Conservation (phyloP, 768 basidiomycete genomes). For the Collybiopsis confluens region DNA sequence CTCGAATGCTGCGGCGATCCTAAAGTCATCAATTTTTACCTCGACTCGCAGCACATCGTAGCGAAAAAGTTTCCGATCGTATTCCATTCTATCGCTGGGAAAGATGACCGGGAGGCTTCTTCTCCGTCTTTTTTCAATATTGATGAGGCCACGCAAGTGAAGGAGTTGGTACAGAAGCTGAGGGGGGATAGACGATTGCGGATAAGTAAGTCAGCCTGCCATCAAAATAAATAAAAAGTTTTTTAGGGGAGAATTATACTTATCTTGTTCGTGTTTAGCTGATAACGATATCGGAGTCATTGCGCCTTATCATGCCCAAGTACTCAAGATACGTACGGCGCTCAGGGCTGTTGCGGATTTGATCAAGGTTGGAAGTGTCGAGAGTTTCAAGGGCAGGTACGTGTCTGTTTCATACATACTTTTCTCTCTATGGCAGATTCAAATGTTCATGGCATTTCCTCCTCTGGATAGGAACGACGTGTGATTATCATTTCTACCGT, state of each 20-base stretch:
- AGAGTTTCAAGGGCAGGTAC: constrained; percentile 67
- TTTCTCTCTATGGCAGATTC: no score
- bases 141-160: constrained; percentile 47
- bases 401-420: background rate
- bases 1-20: constrained; percentile 43
- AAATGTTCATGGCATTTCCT: background rate
- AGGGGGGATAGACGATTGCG: constrained; percentile 30
- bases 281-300: constrained; percentile 28
- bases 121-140: constrained; percentile 67
- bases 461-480: constrained; percentile 49
- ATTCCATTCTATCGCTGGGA: constrained; percentile 51
- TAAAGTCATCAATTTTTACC: constrained; percentile 34
- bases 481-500: constrained; percentile 59
- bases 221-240: no score
- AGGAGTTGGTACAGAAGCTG: constrained; percentile 37
- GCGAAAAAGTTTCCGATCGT: constrained; percentile 48
- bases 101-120: constrained; percentile 48
- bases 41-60: constrained; percentile 33
- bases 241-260: no score
- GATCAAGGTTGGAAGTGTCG: constrained; percentile 62
- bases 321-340: constrained; percentile 38
- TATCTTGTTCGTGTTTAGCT: background rate
- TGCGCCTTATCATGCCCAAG: constrained; percentile 60
- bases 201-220: constrained; percentile 42
- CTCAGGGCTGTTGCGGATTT: constrained; percentile 30